Percentiles rank a stretch among this genome's conserved stretches.
phyloP scores from a whole-genome alignment of 495 filamentous ascomycete genomes.

The Corynascus novoguineensis region DNA sequence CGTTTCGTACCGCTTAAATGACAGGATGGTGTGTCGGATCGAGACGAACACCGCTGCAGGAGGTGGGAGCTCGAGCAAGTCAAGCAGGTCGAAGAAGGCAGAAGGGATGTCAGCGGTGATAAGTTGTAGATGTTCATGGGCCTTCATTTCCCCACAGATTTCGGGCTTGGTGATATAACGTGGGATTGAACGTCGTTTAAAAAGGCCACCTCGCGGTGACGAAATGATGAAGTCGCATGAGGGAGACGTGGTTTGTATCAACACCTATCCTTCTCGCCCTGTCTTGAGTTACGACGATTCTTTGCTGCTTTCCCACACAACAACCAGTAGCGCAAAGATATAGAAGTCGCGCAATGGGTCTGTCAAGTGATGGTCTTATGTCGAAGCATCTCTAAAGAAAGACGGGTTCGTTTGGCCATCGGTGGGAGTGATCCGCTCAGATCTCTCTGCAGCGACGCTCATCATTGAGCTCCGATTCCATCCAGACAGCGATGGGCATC shows the following conservation, averaged over 20 bases:
- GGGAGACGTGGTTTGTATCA: background rate
- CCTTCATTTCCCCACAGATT: background rate
- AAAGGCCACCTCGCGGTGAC: background rate
- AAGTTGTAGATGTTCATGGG: background rate
- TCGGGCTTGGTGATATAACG: too few relatives aligned
- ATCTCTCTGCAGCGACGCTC: background rate
- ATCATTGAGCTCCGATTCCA: background rate
- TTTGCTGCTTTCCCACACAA: background rate
- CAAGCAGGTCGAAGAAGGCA: background rate
- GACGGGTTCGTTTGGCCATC: background rate
- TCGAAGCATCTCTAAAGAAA: background rate
- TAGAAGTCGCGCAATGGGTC: background rate
- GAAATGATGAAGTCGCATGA: background rate
- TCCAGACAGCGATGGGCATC: background rate
- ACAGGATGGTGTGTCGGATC: background rate
- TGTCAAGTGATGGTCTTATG: background rate
- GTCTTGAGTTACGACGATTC: too few relatives aligned
- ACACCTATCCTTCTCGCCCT: background rate
- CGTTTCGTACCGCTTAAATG: background rate
- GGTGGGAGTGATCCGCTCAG: background rate
- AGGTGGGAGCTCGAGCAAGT: background rate
- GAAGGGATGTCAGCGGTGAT: background rate
- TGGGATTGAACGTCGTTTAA: background rate
- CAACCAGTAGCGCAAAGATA: background rate
- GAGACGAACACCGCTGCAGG: background rate